A percentile compares a stretch with the other conserved stretches of the same genome.
Evolutionary conservation across 2,329 filamentous ascomycete genomes (phyloP).

Genomic region (Clarireedia paspali): DNA sequence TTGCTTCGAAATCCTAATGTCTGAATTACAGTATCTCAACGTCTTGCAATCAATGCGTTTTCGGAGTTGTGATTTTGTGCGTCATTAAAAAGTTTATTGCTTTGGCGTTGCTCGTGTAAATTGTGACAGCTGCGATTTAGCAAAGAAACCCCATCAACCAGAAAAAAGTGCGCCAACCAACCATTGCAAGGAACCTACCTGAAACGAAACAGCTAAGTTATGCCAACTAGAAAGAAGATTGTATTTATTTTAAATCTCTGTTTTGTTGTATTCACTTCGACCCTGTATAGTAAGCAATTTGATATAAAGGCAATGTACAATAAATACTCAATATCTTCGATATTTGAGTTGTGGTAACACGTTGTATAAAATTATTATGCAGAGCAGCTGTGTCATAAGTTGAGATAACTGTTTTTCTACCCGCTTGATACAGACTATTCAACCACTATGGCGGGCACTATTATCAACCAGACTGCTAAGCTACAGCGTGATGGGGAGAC

Average conservation of each 20-base stretch:
- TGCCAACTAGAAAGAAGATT: too few species aligned
- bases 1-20: background rate
- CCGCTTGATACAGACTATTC: too few species aligned
- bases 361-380: too few species aligned
- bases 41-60: background rate
- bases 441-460: constrained; percentile 38
- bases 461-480: constrained; percentile 41
- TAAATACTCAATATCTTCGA: too few species aligned
- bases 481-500: constrained; percentile 55
- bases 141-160: background rate
- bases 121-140: background rate
- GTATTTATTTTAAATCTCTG: too few species aligned
- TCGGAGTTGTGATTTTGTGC: background rate
- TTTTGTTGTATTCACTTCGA: too few species aligned
- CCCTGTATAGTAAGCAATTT: too few species aligned
- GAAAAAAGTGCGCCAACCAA: background rate
- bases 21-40: background rate
- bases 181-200: background rate
- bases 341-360: too few species aligned
- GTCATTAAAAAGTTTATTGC: background rate
- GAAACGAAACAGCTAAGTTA: background rate
- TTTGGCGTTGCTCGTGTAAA: background rate
- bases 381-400: too few species aligned
- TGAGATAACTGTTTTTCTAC: too few species aligned
- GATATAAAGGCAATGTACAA: too few species aligned